Percentiles rank a stretch among this genome's conserved stretches.
These are phyloP conservation scores for Xylariaceae sp. DNA, from an alignment of 2,329 filamentous ascomycete species.

Conservation along the genomic window DNA sequence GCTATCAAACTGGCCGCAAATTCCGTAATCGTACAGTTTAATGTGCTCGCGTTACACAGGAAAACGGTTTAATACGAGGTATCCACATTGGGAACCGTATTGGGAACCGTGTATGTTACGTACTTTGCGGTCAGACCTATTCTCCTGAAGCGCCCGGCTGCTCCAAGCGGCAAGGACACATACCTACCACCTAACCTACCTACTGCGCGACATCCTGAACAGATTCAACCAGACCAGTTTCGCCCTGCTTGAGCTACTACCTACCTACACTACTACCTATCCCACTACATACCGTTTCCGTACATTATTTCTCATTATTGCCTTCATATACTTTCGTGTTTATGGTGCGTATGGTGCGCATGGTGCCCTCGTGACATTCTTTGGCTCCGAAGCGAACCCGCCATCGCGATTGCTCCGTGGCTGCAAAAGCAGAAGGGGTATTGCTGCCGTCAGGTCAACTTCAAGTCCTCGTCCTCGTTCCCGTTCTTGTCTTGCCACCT, in stretches of 20 bases:
- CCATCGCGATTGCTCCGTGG: neutral
- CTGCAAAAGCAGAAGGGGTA: neutral
- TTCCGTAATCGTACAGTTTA: no score
- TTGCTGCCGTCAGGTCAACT: neutral
- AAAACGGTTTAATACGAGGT: no score
- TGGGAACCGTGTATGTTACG: no score
- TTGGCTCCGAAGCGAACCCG: constrained; percentile 7
- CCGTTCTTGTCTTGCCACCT: no score
- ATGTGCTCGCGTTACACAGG: no score
- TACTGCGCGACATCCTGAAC: neutral
- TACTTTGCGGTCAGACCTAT: no score
- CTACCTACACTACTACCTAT: no score
- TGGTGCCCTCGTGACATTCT: constrained; percentile 7
- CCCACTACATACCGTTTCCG: neutral
- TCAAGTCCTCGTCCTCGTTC: neutral
- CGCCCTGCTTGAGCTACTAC: no score
- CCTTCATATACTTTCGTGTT: constrained; percentile 5
- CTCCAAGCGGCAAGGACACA: no score
- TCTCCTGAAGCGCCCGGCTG: no score
- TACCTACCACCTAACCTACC: neutral
- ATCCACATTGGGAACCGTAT: no score
- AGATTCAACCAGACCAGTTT: neutral
- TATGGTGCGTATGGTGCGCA: constrained; percentile 11
- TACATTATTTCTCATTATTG: constrained; percentile 4
- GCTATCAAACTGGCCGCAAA: no score